Percentiles rank a stretch among this genome's conserved stretches.
Evolutionary conservation across 2,329 filamentous ascomycete genomes (phyloP).

Genomic region (Camptophora hylomeconis): DNA sequence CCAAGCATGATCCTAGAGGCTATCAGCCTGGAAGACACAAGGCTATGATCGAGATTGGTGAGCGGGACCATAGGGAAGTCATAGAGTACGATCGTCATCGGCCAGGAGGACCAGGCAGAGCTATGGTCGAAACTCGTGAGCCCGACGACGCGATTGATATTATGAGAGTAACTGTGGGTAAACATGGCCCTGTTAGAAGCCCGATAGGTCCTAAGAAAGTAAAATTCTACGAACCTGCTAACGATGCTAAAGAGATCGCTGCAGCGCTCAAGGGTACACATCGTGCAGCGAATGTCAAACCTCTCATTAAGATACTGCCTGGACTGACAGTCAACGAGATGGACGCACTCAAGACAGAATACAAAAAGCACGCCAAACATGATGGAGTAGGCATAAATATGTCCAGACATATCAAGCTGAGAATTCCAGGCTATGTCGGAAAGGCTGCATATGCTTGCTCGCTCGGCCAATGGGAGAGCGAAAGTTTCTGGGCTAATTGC

Average conservation of each 20-base stretch:
- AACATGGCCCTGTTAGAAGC: constrained; percentile 6
- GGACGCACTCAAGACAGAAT: constrained; percentile 71
- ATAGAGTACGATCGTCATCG: too few species aligned
- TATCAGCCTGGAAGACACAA: constrained; percentile 3
- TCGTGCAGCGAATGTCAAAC: constrained; percentile 53
- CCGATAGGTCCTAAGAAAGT: constrained; percentile 40
- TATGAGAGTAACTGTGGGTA: neutral
- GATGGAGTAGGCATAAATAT: constrained; percentile 36
- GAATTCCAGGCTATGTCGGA: constrained; percentile 50
- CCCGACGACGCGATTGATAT: constrained; percentile 4
- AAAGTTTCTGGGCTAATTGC: constrained; percentile 96
- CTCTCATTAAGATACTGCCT: constrained; percentile 73
- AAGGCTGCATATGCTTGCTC: constrained; percentile 87
- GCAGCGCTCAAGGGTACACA: constrained; percentile 53
- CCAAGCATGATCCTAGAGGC: constrained; percentile 11
- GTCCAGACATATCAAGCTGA: constrained; percentile 37
- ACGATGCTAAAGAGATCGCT: constrained; percentile 65
- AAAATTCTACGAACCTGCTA: constrained; percentile 69
- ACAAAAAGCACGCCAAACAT: constrained; percentile 74
- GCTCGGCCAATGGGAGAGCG: constrained; percentile 78
- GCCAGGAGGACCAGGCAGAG: constrained; percentile 1
- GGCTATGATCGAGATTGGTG: too few species aligned
- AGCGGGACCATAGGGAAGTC: too few species aligned
- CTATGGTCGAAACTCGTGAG: constrained; percentile 6
- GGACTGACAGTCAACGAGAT: constrained; percentile 77